Evolutionary conservation across 495 filamentous ascomycete species (phyloP).

Genomic region (Penicillium coprophilum): DNA sequence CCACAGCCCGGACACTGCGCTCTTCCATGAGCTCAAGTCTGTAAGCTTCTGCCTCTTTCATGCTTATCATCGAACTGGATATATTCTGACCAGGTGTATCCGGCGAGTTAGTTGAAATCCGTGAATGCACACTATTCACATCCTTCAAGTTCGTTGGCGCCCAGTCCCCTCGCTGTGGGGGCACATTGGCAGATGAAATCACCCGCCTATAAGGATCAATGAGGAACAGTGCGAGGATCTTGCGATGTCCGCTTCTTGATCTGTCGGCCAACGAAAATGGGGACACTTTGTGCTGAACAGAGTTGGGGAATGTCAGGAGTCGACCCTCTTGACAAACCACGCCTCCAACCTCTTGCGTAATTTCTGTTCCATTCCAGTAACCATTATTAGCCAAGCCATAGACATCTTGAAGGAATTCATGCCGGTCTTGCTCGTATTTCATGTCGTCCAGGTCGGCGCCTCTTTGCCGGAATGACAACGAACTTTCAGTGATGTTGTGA

Average conservation of each 20-base stretch:
- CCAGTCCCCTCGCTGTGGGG: conserved; percentile 51
- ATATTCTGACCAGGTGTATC: conserved; percentile 20
- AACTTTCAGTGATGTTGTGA: conserved; percentile 59
- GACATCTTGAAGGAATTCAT: too few species aligned
- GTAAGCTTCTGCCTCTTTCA: conserved; percentile 46
- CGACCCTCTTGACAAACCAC: too few species aligned
- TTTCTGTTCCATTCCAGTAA: too few species aligned
- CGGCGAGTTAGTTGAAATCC: conserved; percentile 9
- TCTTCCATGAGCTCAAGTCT: conserved; percentile 51
- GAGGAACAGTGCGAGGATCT: conserved; percentile 47
- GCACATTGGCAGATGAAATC: conserved; percentile 55
- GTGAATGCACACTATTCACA: not conserved
- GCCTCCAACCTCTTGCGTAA: too few species aligned
- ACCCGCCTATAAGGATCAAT: conserved; percentile 54
- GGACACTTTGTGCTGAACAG: too few species aligned
- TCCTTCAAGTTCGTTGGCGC: conserved; percentile 16
- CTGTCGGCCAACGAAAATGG: too few species aligned
- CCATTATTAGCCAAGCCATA: too few species aligned
- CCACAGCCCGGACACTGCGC: conserved; percentile 24
- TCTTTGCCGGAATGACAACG: conserved; percentile 52
- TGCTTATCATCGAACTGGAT: conserved; percentile 33
- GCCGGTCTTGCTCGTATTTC: too few species aligned
- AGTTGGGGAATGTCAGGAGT: too few species aligned
- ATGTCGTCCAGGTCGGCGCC: too few species aligned
- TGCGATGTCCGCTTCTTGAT: too few species aligned